Evolutionary conservation across 2,329 filamentous ascomycete species (phyloP).

Genomic region (Coniella vitis): DNA sequence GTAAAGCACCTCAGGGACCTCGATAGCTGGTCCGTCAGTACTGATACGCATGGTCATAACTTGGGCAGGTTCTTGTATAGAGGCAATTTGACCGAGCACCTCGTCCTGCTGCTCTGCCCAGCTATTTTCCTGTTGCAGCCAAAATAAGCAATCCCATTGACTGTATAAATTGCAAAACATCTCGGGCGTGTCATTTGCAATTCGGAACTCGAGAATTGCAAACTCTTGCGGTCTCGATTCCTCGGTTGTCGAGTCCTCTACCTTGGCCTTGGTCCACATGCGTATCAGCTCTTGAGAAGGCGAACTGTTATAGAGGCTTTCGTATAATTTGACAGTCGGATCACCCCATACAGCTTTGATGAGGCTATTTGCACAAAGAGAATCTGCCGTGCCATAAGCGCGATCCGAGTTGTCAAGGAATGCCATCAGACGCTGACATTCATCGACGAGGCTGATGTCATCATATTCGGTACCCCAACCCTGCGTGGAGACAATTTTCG

Average conservation of each 20-base stretch:
- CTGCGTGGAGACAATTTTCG: conserved; percentile 34
- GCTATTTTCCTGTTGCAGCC: conserved; percentile 16
- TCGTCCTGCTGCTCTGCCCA: conserved; percentile 1
- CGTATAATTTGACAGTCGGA: conserved; percentile 38
- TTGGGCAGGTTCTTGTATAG: conserved; percentile 9
- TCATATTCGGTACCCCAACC: conserved; percentile 25
- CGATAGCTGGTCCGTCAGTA: conserved; percentile 16
- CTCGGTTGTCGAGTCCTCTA: conserved; percentile 4
- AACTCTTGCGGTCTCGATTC: conserved; percentile 11
- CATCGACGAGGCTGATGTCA: conserved; percentile 31
- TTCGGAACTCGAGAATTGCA: conserved; percentile 18
- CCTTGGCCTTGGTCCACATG: conserved; percentile 11
- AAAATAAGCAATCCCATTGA: conserved; percentile 29
- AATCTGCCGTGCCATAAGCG: conserved; percentile 50
- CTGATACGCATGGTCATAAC: conserved; percentile 19
- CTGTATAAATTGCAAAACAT: conserved; percentile 49
- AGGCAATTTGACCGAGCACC: conserved; percentile 9
- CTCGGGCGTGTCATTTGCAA: conserved; percentile 82
- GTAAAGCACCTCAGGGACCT: conserved; percentile 21
- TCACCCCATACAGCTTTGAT: conserved; percentile 28
- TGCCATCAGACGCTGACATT: conserved; percentile 56
- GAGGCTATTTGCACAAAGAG: conserved; percentile 31
- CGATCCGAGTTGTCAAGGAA: conserved; percentile 56
- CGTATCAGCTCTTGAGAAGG: conserved; percentile 7
- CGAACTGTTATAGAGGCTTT: conserved; percentile 28